A percentile compares a stretch with the other conserved stretches of the same genome.
Evolutionary conservation across 306 rosid species (phyloP).

Genomic region (Quercus engelmannii): DNA sequence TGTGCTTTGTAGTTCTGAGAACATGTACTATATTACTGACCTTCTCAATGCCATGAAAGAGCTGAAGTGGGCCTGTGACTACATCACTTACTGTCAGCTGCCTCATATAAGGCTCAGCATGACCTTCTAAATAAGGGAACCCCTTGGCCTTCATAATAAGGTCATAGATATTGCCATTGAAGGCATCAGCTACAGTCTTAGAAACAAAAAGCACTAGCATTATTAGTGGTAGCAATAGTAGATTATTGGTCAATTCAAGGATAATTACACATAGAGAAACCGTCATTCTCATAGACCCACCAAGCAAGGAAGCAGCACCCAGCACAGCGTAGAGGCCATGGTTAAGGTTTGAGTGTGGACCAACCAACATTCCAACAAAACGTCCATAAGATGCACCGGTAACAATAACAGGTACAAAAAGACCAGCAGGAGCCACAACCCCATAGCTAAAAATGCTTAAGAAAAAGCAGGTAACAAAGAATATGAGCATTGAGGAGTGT

Average conservation of each 20-base stretch:
- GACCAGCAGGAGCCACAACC: slow-evolving; percentile 80
- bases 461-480: slow-evolving; percentile 63
- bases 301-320: slow-evolving; percentile 90
- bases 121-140: slow-evolving; percentile 79
- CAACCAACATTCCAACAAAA: slow-evolving; percentile 71
- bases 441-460: slow-evolving; percentile 85
- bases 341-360: slow-evolving; percentile 49
- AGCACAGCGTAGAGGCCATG: slow-evolving; percentile 91
- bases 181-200: slow-evolving; percentile 82
- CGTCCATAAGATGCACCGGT: slow-evolving; percentile 97
- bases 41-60: slow-evolving; percentile 77
- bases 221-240: slow-evolving; percentile 73
- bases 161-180: slow-evolving; percentile 78
- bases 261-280: slow-evolving; percentile 89
- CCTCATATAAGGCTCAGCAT: slow-evolving; percentile 89
- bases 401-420: slow-evolving; percentile 88
- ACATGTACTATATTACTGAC: slow-evolving; percentile 67
- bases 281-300: slow-evolving; percentile 94
- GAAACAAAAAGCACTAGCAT: slow-evolving; percentile 90
- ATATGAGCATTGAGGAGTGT: slow-evolving; percentile 50
- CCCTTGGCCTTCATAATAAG: slow-evolving; percentile 94
- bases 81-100: slow-evolving; percentile 75
- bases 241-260: slow-evolving; percentile 85
- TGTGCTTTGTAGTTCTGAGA: slow-evolving; percentile 64
- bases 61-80: slow-evolving; percentile 84